Percentiles rank a stretch among this genome's conserved stretches.
Evolutionary conservation across 2,329 filamentous ascomycete genomes (phyloP).

Genomic region (Beauveria scarabaeidicola): DNA sequence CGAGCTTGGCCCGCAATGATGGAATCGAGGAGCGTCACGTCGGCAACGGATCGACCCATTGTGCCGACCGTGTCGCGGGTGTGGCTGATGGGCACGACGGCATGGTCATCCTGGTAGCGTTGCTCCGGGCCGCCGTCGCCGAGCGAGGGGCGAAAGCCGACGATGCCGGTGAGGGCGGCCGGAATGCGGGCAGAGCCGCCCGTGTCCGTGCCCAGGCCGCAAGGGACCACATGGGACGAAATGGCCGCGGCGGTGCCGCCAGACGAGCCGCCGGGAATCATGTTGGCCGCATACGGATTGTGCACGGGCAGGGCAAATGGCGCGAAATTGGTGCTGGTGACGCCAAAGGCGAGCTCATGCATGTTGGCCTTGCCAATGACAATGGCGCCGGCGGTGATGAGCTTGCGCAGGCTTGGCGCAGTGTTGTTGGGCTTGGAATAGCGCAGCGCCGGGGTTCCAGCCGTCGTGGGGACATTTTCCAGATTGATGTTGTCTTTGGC

Average conservation of each 20-base stretch:
- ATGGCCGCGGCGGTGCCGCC: conserved; percentile 15
- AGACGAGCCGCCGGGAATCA: conserved; percentile 17
- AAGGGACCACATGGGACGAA: conserved; percentile 15
- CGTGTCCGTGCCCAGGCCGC: conserved; percentile 17
- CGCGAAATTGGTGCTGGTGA: conserved; percentile 15
- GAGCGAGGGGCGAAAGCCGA: conserved; percentile 15
- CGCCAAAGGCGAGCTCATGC: conserved; percentile 22
- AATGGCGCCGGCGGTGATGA: conserved; percentile 20
- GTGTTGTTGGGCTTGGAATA: conserved; percentile 10
- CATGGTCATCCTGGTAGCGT: conserved; percentile 12
- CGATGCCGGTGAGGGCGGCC: conserved; percentile 16
- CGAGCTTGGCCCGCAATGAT: conserved; percentile 9
- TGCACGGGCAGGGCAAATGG: conserved; percentile 14
- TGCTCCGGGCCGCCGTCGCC: conserved; percentile 13
- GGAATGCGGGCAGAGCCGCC: conserved; percentile 15
- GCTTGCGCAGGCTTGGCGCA: conserved; percentile 14
- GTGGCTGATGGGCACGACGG: conserved; percentile 11
- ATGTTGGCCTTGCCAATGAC: conserved; percentile 45
- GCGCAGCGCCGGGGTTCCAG: conserved; percentile 13
- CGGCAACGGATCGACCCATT: conserved; percentile 9
- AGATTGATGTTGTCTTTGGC: conserved; percentile 18
- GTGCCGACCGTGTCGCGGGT: conserved; percentile 12
- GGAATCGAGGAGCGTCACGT: conserved; percentile 12
- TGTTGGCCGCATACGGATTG: conserved; percentile 12
- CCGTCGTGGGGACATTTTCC: conserved; percentile 11